Evolutionary conservation across 2,329 filamentous ascomycete species (phyloP), one percentile per base, ranked within the genome.

Genomic region (Botrytis tulipae): DNA sequence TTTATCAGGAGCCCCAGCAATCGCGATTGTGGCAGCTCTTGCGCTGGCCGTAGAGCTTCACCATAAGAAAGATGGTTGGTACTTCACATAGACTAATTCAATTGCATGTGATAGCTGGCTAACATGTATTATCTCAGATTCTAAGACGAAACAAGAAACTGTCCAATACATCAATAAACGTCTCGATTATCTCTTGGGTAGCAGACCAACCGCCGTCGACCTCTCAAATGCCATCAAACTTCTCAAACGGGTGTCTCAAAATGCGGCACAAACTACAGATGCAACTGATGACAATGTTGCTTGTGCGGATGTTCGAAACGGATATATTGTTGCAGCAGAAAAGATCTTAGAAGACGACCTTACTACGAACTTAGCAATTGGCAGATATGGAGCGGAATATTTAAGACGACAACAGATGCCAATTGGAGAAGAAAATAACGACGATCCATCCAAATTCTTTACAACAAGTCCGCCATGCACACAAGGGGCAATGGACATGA

Each of bases 11-110:
- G 96, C 96, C 8, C 96, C 96, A 0, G 96, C 96, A 63, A 99
- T 99, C 82, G 96, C 96, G 62, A 98, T 99, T 76, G 96, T 99
- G n/a, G 96, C 96, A 35, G 93, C 93, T 32, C 88, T 99, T 48
- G 91, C 93, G 3, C 88, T 98, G 51, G 95, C 94, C 1, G 93
- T 97, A 14, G 95, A 98, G 82, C 84, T 98, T 14, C 85, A 90
- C 69, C 87, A 88, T 12, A 87, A 87, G 74, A 82, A 80, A 66
- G 85, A 83, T 78, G 80, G 84, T 84, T 79, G 74, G 83, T 65
- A 46, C 22, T 48, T 51, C 32, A 12, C 20, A 16, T 6, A 25
- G 46, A 42, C 61, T 46, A 20, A 63, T n/a, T 32, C 16, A 22
- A 57, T 57, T 20, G 6, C 37, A 16, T 57, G 35, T 51, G n/a